Evolutionary conservation across 1,284 basidiomycete genomes (phyloP).

Genomic region (Clitocybe nebularis): DNA sequence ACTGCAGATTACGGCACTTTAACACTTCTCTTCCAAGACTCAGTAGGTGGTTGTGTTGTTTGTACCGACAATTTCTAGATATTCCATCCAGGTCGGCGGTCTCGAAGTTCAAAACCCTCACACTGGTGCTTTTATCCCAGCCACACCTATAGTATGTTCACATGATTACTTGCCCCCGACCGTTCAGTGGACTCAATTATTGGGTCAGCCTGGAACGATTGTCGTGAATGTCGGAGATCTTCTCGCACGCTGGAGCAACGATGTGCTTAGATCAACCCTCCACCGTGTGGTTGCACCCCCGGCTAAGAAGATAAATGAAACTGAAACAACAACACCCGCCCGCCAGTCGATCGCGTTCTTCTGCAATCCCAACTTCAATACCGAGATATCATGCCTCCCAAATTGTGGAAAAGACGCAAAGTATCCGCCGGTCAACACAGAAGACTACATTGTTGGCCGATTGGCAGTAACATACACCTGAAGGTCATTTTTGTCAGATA

Average conservation of each 20-base stretch:
- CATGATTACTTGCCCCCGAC: too few relatives aligned
- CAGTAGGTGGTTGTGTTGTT: constrained; percentile 31
- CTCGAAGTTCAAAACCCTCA: constrained; percentile 80
- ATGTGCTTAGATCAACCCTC: constrained; percentile 73
- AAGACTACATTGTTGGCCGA: constrained; percentile 74
- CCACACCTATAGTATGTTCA: constrained; percentile 67
- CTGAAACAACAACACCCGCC: constrained; percentile 53
- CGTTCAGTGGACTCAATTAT: constrained; percentile 12
- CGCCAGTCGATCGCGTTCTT: constrained; percentile 86
- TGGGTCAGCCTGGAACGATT: constrained; percentile 64
- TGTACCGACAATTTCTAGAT: constrained; percentile 3
- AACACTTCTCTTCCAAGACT: constrained; percentile 83
- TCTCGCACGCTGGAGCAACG: constrained; percentile 82
- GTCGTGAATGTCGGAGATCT: constrained; percentile 85
- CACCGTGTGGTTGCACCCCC: constrained; percentile 80
- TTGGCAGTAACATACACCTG: constrained; percentile 53
- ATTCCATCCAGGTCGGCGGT: constrained; percentile 60
- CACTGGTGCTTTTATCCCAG: constrained; percentile 66
- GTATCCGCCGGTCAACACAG: constrained; percentile 67
- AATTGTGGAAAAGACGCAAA: constrained; percentile 59
- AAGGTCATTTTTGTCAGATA: constrained; percentile 11
- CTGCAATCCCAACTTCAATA: constrained; percentile 76
- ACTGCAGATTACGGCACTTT: constrained; percentile 74
- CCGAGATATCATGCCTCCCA: constrained; percentile 70
- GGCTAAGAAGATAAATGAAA: constrained; percentile 42